Evolutionary conservation across 176 grass and related monocot genomes (phyloP).

Genomic region (Tillandsia fasciculata): DNA sequence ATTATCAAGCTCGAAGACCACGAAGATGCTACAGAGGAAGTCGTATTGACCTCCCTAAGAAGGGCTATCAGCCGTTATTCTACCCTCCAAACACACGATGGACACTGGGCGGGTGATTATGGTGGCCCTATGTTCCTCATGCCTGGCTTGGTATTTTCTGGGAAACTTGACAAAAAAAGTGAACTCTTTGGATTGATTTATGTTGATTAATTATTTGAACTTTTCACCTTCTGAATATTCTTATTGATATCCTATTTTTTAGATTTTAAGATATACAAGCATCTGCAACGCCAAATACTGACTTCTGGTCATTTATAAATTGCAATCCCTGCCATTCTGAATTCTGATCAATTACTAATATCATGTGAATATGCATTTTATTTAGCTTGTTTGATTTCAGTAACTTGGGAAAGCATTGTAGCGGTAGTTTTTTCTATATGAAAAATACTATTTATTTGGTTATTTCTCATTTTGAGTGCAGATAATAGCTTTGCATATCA

Average conservation of each 20-base stretch:
- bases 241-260: not conserved
- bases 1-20: constrained; percentile 49
- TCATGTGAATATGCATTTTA: not conserved
- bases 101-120: constrained; percentile 83
- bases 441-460: constrained; percentile 5
- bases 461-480: constrained; percentile 23
- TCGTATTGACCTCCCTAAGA: constrained; percentile 40
- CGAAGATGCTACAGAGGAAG: constrained; percentile 65
- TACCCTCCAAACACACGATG: constrained; percentile 78
- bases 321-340: not conserved
- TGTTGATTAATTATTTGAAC: not conserved
- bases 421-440: not conserved
- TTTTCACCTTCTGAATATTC: not conserved
- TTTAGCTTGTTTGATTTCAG: not conserved
- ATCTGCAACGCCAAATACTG: no score
- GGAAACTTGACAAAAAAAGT: not conserved
- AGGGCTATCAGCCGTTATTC: constrained; percentile 48
- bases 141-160: constrained; percentile 64
- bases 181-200: not conserved
- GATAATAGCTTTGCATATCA: constrained; percentile 66
- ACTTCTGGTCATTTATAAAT: not conserved
- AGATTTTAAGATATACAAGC: not conserved
- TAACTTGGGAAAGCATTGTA: not conserved
- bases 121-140: constrained; percentile 86
- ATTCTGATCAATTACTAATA: not conserved